A percentile compares a stretch with the other conserved stretches of the same genome.
Conservation (phyloP, 2,329 filamentous ascomycete genomes). For the Paracorniculantispora psalliotae region DNA sequence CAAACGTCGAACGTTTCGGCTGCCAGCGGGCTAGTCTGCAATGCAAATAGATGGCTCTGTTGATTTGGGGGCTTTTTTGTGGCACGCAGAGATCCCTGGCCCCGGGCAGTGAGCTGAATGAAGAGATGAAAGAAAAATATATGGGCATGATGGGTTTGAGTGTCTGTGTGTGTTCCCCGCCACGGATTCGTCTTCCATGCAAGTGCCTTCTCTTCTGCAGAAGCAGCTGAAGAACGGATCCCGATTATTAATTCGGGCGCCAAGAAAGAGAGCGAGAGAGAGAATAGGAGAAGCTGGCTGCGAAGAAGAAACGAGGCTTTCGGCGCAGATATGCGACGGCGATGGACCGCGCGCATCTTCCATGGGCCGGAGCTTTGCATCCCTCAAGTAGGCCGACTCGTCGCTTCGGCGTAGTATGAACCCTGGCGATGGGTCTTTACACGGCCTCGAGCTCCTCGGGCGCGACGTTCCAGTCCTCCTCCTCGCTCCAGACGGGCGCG, state of each 20-base stretch:
- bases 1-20: neutral
- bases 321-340: neutral
- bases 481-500: conserved; percentile 53
- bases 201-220: neutral
- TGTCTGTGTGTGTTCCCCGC: neutral
- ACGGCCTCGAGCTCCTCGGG: conserved; percentile 27
- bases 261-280: neutral
- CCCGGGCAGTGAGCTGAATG: no score
- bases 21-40: neutral
- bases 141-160: neutral
- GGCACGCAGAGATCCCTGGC: neutral
- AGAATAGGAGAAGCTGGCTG: neutral
- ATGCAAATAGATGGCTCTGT: neutral
- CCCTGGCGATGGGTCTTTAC: neutral
- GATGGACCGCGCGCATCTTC: neutral
- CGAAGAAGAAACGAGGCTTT: neutral
- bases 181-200: neutral
- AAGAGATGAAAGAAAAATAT: neutral
- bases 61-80: neutral
- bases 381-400: neutral
- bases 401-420: neutral
- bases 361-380: neutral
- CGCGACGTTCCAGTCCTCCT: conserved; percentile 49
- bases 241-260: neutral
- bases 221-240: conserved; percentile 5